A percentile compares a stretch with the other conserved stretches of the same genome.
phyloP scores from a whole-genome alignment of 495 filamentous ascomycete genomes.

The Lasiosphaeris hirsuta region DNA sequence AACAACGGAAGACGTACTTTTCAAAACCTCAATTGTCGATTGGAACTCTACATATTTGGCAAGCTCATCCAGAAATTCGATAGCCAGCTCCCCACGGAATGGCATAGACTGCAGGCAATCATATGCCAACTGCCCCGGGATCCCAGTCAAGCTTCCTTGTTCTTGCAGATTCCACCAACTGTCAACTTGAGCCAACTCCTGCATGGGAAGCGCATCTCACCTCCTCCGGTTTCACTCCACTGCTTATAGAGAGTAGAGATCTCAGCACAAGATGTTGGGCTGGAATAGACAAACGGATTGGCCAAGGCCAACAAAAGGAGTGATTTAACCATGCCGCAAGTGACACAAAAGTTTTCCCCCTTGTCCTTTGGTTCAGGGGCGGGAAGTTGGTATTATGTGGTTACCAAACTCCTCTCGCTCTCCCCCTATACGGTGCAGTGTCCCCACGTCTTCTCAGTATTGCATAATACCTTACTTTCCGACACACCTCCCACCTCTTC shows the following conservation, averaged over 20 bases:
- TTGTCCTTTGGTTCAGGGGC: too few species aligned
- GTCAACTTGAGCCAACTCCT: not conserved
- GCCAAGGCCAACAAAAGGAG: too few species aligned
- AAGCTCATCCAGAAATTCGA: not conserved
- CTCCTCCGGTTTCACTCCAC: not conserved
- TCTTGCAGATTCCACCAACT: not conserved
- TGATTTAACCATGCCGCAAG: too few species aligned
- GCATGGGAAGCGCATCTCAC: not conserved
- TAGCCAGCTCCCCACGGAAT: not conserved
- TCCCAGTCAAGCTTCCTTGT: not conserved
- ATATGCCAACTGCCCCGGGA: not conserved
- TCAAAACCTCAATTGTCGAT: not conserved
- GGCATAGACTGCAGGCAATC: constrained; percentile 4
- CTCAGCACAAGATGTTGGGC: not conserved
- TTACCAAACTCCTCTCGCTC: too few species aligned
- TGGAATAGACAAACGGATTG: too few species aligned
- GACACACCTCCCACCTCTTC: too few species aligned
- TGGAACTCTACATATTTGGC: constrained; percentile 1
- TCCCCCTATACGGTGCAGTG: too few species aligned
- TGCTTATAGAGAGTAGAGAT: not conserved
- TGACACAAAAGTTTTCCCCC: too few species aligned
- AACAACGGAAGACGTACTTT: not conserved
- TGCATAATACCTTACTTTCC: too few species aligned
- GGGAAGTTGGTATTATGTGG: too few species aligned
- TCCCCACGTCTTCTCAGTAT: too few species aligned